These are phyloP conservation scores for Stephanocyclus meneghinianus DNA, from an alignment of 352 stramenopile genomes.

Conservation along the genomic window DNA sequence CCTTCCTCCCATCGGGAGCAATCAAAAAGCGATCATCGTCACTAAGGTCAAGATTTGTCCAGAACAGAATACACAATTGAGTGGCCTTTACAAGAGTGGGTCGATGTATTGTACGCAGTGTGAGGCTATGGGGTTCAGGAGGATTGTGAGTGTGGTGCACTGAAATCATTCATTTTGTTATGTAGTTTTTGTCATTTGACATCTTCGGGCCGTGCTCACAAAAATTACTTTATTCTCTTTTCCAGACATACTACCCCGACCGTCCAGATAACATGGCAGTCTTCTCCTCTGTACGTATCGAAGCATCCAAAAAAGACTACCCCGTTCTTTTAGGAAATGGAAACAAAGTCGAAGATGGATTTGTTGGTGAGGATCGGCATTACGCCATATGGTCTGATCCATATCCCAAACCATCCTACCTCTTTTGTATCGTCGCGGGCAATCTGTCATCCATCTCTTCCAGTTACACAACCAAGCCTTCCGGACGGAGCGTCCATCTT, in stretches of 20 bases:
- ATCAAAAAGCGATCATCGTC: constrained; percentile 28
- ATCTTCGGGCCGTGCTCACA: constrained; percentile 22
- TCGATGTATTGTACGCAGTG: constrained; percentile 87
- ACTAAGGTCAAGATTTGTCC: constrained; percentile 77
- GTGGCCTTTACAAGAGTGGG: constrained; percentile 85
- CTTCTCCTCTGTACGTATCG: constrained; percentile 80
- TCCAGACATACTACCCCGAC: constrained; percentile 84
- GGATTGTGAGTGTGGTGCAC: constrained; percentile 17
- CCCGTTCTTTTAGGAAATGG: constrained; percentile 87
- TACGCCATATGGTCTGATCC: constrained; percentile 87
- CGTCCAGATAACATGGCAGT: constrained; percentile 87
- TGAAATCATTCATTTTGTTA: constrained; percentile 1
- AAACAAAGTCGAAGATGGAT: constrained; percentile 82
- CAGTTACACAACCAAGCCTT: constrained; percentile 74
- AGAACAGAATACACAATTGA: constrained; percentile 84
- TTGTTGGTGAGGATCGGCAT: constrained; percentile 62
- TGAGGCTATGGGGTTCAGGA: constrained; percentile 77
- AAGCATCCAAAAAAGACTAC: constrained; percentile 75
- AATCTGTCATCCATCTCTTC: constrained; percentile 72
- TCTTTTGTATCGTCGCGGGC: constrained; percentile 85
- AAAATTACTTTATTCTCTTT: constrained; percentile 57
- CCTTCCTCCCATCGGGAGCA: constrained; percentile 1
- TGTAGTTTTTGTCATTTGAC: background rate
- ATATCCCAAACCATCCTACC: constrained; percentile 87
- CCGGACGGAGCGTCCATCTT: constrained; percentile 80